phyloP scores from a whole-genome alignment of 1,139 yeast species.

The Kodamaea alishanica region DNA sequence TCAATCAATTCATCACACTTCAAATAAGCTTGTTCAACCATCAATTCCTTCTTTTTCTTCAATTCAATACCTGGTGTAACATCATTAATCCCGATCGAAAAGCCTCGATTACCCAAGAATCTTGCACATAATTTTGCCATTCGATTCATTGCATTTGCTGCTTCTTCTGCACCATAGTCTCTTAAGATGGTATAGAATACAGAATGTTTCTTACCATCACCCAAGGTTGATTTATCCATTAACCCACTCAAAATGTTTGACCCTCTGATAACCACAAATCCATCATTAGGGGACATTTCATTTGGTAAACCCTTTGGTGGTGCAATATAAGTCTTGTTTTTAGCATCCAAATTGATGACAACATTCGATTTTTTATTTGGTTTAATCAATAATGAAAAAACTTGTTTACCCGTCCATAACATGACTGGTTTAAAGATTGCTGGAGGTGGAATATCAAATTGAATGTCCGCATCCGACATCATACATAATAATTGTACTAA shows the following conservation, averaged over 20 bases:
- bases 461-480: slow-evolving; percentile 92
- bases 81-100: slow-evolving; percentile 95
- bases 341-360: slow-evolving; percentile 87
- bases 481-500: slow-evolving; percentile 79
- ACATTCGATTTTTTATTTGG: slow-evolving; percentile 79
- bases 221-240: slow-evolving; percentile 94
- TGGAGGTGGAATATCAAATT: slow-evolving; percentile 94
- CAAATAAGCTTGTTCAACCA: slow-evolving; percentile 88
- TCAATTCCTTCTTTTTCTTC: slow-evolving; percentile 72
- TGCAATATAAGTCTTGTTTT: slow-evolving; percentile 84
- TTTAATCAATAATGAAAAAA: slow-evolving; percentile 78
- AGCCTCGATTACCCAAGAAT: slow-evolving; percentile 90
- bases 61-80: slow-evolving; percentile 89
- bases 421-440: slow-evolving; percentile 83
- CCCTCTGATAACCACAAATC: slow-evolving; percentile 85
- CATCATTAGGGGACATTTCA: slow-evolving; percentile 98
- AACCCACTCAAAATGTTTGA: slow-evolving; percentile 87
- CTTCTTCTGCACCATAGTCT: slow-evolving; percentile 94
- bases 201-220: slow-evolving; percentile 97
- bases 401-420: slow-evolving; percentile 97
- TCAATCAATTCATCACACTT: slow-evolving; percentile 91
- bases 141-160: slow-evolving; percentile 94
- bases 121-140: slow-evolving; percentile 98
- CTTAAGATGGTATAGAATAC: slow-evolving; percentile 92
- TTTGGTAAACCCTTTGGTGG: slow-evolving; percentile 62